Evolutionary conservation across 192 early-diverging fungal genomes (phyloP).

Genomic region (Entophlyctis luteolus): DNA sequence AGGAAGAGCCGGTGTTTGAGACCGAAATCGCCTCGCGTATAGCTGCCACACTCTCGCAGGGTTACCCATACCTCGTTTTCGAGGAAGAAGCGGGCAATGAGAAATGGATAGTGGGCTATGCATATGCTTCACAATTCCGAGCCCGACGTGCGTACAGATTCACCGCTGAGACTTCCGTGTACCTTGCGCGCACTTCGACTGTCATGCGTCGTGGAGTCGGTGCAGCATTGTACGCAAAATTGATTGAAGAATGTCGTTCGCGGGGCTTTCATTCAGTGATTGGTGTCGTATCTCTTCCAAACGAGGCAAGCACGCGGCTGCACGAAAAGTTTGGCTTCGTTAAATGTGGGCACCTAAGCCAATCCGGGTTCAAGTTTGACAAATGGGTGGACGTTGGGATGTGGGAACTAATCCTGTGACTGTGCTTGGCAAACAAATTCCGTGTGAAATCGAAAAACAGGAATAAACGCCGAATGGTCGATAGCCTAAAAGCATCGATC

Average conservation of each 20-base stretch:
- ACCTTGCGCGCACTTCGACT: background rate
- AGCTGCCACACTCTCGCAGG: background rate
- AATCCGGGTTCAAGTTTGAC: constrained; percentile 12
- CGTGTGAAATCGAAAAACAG: too few relatives aligned
- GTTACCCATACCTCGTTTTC: constrained; percentile 16
- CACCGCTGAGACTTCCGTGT: background rate
- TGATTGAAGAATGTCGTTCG: background rate
- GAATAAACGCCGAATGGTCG: too few relatives aligned
- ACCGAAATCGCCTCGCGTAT: constrained; percentile 3
- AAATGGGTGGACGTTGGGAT: constrained; percentile 23
- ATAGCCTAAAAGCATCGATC: too few relatives aligned
- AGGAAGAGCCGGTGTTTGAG: constrained; percentile 13
- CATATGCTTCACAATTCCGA: constrained; percentile 9
- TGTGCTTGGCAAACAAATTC: too few relatives aligned
- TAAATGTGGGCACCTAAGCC: constrained; percentile 9
- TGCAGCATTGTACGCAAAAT: background rate
- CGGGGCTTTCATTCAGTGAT: background rate
- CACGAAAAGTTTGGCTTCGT: constrained; percentile 19
- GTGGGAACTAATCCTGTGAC: constrained; percentile 11
- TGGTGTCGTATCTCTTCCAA: constrained; percentile 14
- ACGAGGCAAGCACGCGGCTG: constrained; percentile 1
- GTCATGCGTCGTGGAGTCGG: constrained; percentile 1
- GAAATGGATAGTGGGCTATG: background rate
- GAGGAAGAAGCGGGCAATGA: background rate
- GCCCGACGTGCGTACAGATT: constrained; percentile 10